Evolutionary conservation across 2,329 filamentous ascomycete genomes (phyloP).

Genomic region (Didymella sp.): DNA sequence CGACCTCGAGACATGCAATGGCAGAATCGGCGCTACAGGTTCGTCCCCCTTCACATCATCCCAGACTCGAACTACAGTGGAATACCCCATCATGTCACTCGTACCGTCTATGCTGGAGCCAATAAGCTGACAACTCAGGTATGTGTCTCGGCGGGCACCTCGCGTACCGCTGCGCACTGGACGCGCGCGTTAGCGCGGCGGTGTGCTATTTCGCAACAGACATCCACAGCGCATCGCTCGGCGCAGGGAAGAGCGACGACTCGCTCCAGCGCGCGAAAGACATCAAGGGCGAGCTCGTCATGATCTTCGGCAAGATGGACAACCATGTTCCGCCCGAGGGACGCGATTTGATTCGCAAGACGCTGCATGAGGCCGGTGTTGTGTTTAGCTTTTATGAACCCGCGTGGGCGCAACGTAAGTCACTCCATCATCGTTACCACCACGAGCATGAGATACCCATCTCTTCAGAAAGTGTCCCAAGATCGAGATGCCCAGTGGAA

Average conservation of each 20-base stretch:
- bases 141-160: conserved; percentile 96
- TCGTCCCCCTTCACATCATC: conserved; percentile 2
- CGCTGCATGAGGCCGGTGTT: conserved; percentile 76
- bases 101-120: too few relatives aligned
- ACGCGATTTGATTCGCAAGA: conserved; percentile 81
- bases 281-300: conserved; percentile 79
- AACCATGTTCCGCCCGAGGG: conserved; percentile 86
- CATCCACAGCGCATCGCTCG: conserved; percentile 80
- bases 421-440: background rate
- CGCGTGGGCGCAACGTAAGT: conserved; percentile 84
- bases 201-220: conserved; percentile 94
- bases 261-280: conserved; percentile 66
- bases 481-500: too few relatives aligned
- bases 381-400: conserved; percentile 85
- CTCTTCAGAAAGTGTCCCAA: too few relatives aligned
- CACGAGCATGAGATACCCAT: too few relatives aligned
- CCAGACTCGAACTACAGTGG: too few relatives aligned
- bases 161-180: conserved; percentile 74
- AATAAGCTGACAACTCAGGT: conserved; percentile 16
- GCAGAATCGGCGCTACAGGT: conserved; percentile 63
- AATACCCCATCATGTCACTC: too few relatives aligned
- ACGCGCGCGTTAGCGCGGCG: conserved; percentile 75
- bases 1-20: conserved; percentile 65
- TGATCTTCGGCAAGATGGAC: conserved; percentile 93
- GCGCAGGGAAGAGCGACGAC: conserved; percentile 70